A percentile compares a stretch with the other conserved stretches of the same genome.
Evolutionary conservation across 768 basidiomycete species (phyloP).

Genomic region (Chalciporus pseudorubinellus): DNA sequence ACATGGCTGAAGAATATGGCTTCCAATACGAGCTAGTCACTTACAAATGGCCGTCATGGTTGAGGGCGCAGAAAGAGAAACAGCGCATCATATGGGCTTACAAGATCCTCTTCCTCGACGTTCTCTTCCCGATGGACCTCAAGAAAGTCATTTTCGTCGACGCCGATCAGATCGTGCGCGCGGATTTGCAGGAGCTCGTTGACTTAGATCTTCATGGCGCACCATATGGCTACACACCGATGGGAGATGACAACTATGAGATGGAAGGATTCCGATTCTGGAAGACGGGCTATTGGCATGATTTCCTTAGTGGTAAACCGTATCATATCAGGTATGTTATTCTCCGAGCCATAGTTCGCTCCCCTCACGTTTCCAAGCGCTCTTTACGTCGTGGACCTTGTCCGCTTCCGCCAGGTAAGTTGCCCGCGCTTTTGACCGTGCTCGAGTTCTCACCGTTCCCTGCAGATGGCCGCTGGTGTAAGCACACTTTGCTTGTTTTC

Average conservation of each 20-base stretch:
- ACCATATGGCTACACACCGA: slow-evolving; percentile 94
- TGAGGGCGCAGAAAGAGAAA: slow-evolving; percentile 95
- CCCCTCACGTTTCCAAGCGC: slow-evolving; percentile 54
- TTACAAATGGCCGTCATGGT: slow-evolving; percentile 99
- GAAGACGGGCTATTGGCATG: slow-evolving; percentile 96
- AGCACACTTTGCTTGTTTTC: slow-evolving; percentile 12
- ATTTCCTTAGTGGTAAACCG: slow-evolving; percentile 76
- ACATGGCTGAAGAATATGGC: slow-evolving; percentile 84
- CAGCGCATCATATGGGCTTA: slow-evolving; percentile 99
- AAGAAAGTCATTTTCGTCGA: slow-evolving; percentile 99
- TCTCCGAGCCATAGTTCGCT: background rate
- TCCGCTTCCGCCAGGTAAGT: slow-evolving; percentile 84
- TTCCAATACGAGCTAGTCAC: slow-evolving; percentile 98
- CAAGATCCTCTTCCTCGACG: slow-evolving; percentile 98
- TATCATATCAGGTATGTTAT: slow-evolving; percentile 89
- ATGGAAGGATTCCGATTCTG: slow-evolving; percentile 99
- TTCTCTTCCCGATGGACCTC: slow-evolving; percentile 97
- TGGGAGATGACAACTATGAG: slow-evolving; percentile 92
- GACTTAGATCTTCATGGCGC: slow-evolving; percentile 89
- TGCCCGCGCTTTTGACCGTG: background rate
- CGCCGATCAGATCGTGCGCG: slow-evolving; percentile 94
- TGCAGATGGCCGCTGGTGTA: slow-evolving; percentile 58
- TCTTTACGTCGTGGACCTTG: slow-evolving; percentile 92
- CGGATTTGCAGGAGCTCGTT: slow-evolving; percentile 94
- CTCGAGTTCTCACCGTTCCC: background rate